Base-by-base conservation (phyloP, 495 filamentous ascomycete genomes). In the Venustampulla echinocandica region DNA sequence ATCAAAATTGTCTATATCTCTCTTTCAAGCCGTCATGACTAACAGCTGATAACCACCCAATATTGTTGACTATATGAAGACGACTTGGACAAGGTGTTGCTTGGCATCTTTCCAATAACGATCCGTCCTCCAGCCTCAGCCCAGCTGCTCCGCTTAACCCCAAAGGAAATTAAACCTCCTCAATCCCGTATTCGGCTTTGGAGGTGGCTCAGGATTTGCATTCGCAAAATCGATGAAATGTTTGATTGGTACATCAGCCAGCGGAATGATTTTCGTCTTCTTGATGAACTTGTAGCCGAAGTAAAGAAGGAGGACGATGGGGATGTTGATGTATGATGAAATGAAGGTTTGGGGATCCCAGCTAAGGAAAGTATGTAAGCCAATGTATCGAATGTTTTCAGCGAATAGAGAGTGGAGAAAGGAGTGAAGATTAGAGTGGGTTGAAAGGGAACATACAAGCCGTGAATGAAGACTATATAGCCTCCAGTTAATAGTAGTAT, bases 291-390 rank as follows among this genome's bases (percentile, higher is more conserved):
- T 80, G 49, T 71, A 80, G 9, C 69, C 69, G 5, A 80, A 45
- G 52, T 77, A 83, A 18, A 85, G 58, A 23, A 67, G 22, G 10
- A 67, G 52, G 50, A 81, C 79, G 41, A 81, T 63, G 1, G 69
- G 71, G 15, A 86, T 65, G 13, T 79, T 76, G 47, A 79, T 66
- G 42, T 85, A 84, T 15, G 77, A 70, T 3, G 74, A 70, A 24
- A 82, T 55, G 47, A 81, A 72, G 30, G 70, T 69, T 35, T 65
- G 60, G 23, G 59, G 55, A 55, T 64, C 40, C 54, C 54, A 57
- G 22, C 41, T 49, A 17, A 20, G 21, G 10, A 5, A 14, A 14
- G 33, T 35, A 5, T n/a, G 33, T 14, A 30, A n/a, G n/a, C n/a
- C 27, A 7, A 30, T 30, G 13, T 30, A 30, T 30, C 13, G 27